These are phyloP conservation scores for Metschnikowia lunata DNA, from an alignment of 805 yeast species.

Conservation along the genomic window DNA sequence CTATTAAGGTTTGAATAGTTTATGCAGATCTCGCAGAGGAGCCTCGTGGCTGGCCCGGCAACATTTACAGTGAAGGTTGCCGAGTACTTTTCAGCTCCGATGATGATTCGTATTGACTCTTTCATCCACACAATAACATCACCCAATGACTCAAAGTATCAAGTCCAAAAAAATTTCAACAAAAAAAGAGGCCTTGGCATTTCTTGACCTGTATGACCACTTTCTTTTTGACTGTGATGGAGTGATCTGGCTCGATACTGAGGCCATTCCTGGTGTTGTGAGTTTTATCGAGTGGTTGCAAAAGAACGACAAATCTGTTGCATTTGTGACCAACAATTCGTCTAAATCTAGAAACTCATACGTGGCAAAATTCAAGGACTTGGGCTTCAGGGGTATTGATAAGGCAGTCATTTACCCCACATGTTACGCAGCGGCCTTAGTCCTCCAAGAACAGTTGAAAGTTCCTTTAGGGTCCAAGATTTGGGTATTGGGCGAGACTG, in stretches of 20 bases:
- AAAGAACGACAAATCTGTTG: slow-evolving; percentile 23
- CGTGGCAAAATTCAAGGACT: slow-evolving; percentile 26
- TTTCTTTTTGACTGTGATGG: slow-evolving; percentile 43
- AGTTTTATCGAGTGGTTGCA: slow-evolving; percentile 23
- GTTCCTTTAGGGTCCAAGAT: slow-evolving; percentile 30
- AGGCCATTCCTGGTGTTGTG: slow-evolving; percentile 30
- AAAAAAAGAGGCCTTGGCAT: slow-evolving; percentile 16
- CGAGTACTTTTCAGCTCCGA: neutral
- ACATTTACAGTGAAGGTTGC: no score
- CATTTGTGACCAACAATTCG: slow-evolving; percentile 38
- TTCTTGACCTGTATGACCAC: slow-evolving; percentile 31
- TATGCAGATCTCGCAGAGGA: no score
- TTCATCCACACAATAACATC: no score
- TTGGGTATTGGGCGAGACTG: slow-evolving; percentile 40
- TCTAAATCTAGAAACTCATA: slow-evolving; percentile 32
- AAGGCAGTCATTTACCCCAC: slow-evolving; percentile 34
- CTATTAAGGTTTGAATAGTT: no score
- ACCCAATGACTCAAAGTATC: neutral
- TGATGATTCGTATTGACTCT: neutral
- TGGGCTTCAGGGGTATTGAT: slow-evolving; percentile 28
- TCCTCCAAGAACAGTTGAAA: slow-evolving; percentile 20
- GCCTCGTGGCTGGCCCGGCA: no score
- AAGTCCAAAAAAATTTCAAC: slow-evolving; percentile 5
- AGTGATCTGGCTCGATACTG: slow-evolving; percentile 38
- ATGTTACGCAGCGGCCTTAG: slow-evolving; percentile 33